These are phyloP conservation scores for Trichoderma koningii DNA, from an alignment of 2,329 filamentous ascomycete genomes.

Conservation along the genomic window DNA sequence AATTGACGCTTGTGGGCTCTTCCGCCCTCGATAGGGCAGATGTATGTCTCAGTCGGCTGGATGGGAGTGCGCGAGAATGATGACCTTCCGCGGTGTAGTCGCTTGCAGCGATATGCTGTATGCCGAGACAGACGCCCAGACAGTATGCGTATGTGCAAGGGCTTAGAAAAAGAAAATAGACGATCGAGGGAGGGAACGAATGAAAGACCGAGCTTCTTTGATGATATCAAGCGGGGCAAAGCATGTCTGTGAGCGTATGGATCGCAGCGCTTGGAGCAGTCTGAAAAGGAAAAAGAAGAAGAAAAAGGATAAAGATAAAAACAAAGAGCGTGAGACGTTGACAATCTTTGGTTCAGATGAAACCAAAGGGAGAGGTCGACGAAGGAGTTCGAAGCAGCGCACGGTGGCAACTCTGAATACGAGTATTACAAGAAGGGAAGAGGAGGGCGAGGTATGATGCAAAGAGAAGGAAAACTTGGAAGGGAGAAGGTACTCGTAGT, in stretches of 20 bases:
- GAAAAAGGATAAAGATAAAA: neutral
- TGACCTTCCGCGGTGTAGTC: neutral
- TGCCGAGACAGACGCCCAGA: neutral
- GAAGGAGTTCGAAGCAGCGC: neutral
- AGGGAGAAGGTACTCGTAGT: neutral
- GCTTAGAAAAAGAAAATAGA: slow-evolving; percentile 2
- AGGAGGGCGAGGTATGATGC: neutral
- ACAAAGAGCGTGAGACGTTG: neutral
- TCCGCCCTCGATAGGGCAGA: slow-evolving; percentile 24
- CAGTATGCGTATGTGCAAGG: neutral
- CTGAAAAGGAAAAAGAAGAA: neutral
- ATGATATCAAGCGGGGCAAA: neutral
- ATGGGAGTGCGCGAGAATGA: neutral
- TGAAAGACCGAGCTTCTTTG: neutral
- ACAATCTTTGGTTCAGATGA: neutral
- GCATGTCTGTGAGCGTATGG: neutral
- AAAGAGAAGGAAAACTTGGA: neutral
- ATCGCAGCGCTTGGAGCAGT: too few species aligned
- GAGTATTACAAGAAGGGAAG: neutral
- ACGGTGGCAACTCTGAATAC: slow-evolving; percentile 1
- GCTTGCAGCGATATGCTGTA: neutral
- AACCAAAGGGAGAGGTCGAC: neutral
- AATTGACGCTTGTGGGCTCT: slow-evolving; percentile 1
- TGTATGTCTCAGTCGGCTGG: slow-evolving; percentile 25
- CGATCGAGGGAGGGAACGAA: slow-evolving; percentile 9